Evolutionary conservation across 352 stramenopile genomes (phyloP).

Genomic region (Blastocystis sp.): DNA sequence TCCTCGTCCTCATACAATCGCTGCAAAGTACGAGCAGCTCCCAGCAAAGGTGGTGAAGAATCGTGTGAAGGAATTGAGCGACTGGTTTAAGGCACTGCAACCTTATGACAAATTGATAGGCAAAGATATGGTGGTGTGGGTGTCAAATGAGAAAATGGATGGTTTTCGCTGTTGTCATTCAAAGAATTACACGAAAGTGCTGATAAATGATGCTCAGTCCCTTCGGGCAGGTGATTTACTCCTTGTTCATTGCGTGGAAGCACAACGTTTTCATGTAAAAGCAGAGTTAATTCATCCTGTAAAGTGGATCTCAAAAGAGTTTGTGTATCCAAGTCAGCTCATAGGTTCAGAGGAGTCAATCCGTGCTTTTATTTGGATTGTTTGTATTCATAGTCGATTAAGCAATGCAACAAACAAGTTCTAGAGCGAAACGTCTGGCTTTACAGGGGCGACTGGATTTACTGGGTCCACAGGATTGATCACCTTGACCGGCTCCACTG

Average conservation of each 20-base stretch:
- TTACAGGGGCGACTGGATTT: no score
- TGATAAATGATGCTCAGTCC: neutral
- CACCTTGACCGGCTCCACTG: no score
- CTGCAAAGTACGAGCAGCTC: constrained; percentile 79
- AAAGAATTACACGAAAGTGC: constrained; percentile 83
- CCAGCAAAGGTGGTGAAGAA: constrained; percentile 79
- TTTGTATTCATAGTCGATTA: no score
- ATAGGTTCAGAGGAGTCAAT: no score
- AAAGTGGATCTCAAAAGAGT: no score
- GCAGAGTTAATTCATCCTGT: neutral
- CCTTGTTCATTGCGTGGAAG: neutral
- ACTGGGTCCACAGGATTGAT: no score
- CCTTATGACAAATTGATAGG: constrained; percentile 74
- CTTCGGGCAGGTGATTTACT: neutral
- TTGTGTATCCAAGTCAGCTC: no score
- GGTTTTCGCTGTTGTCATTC: constrained; percentile 77
- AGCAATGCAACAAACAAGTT: no score
- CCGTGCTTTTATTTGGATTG: no score
- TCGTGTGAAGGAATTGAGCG: constrained; percentile 76
- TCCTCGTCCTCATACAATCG: constrained; percentile 77
- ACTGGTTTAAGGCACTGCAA: constrained; percentile 76
- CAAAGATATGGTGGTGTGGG: constrained; percentile 67
- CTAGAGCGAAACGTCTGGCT: no score
- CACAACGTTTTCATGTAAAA: constrained; percentile 12
- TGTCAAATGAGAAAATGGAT: constrained; percentile 71